phyloP scores from a whole-genome alignment of 345 rosid genomes.

The Cardiospermum halicacabum region DNA sequence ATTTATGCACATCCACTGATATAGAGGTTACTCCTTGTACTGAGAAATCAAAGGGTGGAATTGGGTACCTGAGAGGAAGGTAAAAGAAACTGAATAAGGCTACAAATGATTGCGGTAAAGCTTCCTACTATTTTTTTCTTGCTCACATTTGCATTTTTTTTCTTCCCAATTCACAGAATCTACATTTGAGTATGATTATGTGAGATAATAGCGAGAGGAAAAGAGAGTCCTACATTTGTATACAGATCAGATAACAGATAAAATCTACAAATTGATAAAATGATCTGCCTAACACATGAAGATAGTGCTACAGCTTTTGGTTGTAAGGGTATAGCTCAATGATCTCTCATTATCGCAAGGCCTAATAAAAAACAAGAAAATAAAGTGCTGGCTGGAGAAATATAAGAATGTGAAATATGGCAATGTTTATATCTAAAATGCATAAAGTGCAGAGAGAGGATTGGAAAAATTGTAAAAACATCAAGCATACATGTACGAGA shows the following conservation, averaged over 20 bases:
- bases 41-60: slow-evolving; percentile 85
- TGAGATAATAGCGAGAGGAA: background rate
- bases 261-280: background rate
- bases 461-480: background rate
- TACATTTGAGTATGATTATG: background rate
- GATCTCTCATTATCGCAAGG: background rate
- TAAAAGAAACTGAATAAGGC: background rate
- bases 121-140: background rate
- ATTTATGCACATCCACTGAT: slow-evolving; percentile 89
- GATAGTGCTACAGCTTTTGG: background rate
- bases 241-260: background rate
- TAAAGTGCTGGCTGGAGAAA: background rate
- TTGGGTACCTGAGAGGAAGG: slow-evolving; percentile 50
- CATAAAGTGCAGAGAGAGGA: background rate
- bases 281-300: background rate
- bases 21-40: slow-evolving; percentile 88
- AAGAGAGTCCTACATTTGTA: background rate
- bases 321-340: background rate
- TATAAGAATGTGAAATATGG: background rate
- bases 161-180: background rate
- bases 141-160: background rate
- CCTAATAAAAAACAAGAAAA: background rate
- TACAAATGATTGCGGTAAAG: background rate
- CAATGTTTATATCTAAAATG: background rate
- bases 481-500: background rate